phyloP scores from a whole-genome alignment of 192 early-diverging fungal species.

The Rhizophagus clarus region DNA sequence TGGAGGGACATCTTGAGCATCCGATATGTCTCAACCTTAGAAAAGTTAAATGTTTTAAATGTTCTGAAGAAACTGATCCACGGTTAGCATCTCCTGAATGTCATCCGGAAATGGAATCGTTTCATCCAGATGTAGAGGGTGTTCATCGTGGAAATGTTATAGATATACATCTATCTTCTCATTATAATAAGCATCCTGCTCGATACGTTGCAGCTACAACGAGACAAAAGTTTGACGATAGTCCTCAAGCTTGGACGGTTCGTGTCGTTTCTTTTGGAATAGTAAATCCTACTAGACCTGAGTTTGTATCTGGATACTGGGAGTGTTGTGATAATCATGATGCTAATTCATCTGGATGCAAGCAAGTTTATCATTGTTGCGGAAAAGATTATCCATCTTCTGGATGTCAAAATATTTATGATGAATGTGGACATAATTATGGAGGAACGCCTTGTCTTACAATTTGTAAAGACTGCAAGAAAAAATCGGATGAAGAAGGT shows the following conservation, averaged over 20 bases:
- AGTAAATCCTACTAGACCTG: background rate
- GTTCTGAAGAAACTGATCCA: constrained; percentile 24
- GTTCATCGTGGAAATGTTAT: background rate
- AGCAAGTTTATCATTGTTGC: background rate
- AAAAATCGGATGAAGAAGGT: background rate
- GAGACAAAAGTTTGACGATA: background rate
- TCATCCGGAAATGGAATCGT: background rate
- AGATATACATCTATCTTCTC: background rate
- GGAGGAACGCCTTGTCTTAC: background rate
- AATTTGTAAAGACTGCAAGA: constrained; percentile 3
- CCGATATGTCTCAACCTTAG: background rate
- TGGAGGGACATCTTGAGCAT: background rate
- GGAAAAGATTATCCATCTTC: background rate
- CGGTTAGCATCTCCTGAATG: background rate
- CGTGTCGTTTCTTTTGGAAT: background rate
- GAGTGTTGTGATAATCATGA: background rate
- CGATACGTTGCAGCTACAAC: background rate
- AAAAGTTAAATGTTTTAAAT: constrained; percentile 17
- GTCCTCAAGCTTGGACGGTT: constrained; percentile 8
- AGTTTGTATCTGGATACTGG: background rate
- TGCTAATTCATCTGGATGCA: background rate
- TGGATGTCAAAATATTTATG: background rate
- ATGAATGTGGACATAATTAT: background rate
- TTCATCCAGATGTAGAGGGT: background rate
- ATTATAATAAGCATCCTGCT: background rate